Evolutionary conservation across 345 rosid species (phyloP), one percentile per base, ranked within the genome.

Genomic region (Syzygium grande): DNA sequence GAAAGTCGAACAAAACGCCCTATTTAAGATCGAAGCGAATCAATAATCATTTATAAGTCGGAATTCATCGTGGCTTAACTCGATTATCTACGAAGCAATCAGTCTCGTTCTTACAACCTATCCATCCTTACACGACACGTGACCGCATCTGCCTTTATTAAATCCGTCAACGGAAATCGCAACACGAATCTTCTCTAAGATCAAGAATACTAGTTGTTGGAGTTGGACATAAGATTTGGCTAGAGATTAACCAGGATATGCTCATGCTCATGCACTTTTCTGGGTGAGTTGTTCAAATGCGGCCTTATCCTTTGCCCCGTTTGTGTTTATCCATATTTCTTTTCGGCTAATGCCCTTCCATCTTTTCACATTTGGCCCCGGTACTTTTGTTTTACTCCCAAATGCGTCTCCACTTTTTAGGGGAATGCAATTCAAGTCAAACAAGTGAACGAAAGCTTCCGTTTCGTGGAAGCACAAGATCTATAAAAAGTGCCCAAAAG

Each of bases 41-140:
- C 78, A 0, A 65, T 16, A 19, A 8, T 65, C 2, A 4, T 65
- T 29, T 29, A 11, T 16, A 30, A 7, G 41, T 30, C 4, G 5
- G 5, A 30, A 65, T 30, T 9, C 46, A 16, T 30, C 79, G 2
- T 9, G 17, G 4, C 4, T 68, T 68, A 34, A 9, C 5, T 34
- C 5, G 11, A 65, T 4, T 38, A 30, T 30, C 2, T 30, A 65
- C 6, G 0, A 8, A 34, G 34, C 1, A 17, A 2, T n/a, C 34
- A 13, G n/a, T 61, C 5, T n/a, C 1, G 2, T 61, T 61, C 73
- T 61, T 34, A n/a, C 38, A 61, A 3, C 21, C 34, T 61, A n/a
- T 9, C 29, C 17, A 13, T n/a, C 5, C 0, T 14, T 6, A 17
- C 21, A 2, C 17, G 30, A n/a, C 17, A 6, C 38, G 3, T n/a